A percentile compares a stretch with the other conserved stretches of the same genome.
phyloP scores from a whole-genome alignment of 371 early-diverging fungal genomes.

The Apophysomyces sp. region DNA sequence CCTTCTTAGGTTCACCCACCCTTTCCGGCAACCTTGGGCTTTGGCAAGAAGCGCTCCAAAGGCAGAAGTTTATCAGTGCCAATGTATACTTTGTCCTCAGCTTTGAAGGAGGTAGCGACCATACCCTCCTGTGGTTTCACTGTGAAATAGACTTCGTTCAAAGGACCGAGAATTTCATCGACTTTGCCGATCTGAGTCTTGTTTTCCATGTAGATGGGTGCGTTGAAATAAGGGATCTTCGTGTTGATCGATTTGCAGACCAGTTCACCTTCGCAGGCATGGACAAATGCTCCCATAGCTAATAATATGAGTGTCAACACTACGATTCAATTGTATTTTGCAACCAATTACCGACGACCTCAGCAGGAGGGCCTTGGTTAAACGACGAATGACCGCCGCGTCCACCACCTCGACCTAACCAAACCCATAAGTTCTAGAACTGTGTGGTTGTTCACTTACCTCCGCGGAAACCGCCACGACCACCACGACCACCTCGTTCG shows the following conservation, averaged over 20 bases:
- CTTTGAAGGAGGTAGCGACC: slow-evolving; percentile 89
- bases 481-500: slow-evolving; percentile 43
- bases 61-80: slow-evolving; percentile 93
- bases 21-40: slow-evolving; percentile 76
- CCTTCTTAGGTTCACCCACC: slow-evolving; percentile 34
- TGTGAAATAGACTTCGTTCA: slow-evolving; percentile 96
- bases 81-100: slow-evolving; percentile 89
- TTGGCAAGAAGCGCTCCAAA: slow-evolving; percentile 95
- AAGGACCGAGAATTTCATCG: slow-evolving; percentile 99
- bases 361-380: slow-evolving; percentile 76
- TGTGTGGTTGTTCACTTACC: slow-evolving; percentile 12
- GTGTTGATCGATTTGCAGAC: slow-evolving; percentile 91
- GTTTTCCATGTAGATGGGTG: slow-evolving; percentile 96
- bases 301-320: slow-evolving; percentile 18
- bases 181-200: slow-evolving; percentile 99
- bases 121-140: slow-evolving; percentile 95
- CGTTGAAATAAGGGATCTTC: slow-evolving; percentile 99
- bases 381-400: slow-evolving; percentile 52
- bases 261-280: slow-evolving; percentile 96
- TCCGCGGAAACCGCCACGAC: slow-evolving; percentile 47
- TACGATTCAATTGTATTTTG: not conserved
- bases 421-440: not conserved
- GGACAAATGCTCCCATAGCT: slow-evolving; percentile 92
- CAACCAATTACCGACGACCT: slow-evolving; percentile 63
- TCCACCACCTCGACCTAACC: slow-evolving; percentile 62